Percentiles rank a stretch among this genome's conserved stretches.
Evolutionary conservation across 345 rosid species (phyloP).

Genomic region (Corchorus capsularis): DNA sequence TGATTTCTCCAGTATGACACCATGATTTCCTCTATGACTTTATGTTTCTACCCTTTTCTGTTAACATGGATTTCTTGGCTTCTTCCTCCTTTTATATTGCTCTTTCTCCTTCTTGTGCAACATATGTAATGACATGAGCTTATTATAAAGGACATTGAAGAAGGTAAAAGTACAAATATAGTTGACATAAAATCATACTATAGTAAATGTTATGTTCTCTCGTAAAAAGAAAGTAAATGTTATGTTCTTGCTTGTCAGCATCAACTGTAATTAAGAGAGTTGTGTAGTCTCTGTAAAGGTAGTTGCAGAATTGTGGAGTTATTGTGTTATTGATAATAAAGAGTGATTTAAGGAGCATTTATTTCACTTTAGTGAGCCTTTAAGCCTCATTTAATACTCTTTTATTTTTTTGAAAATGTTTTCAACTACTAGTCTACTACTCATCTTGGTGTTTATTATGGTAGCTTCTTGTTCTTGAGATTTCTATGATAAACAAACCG

Average conservation of each 20-base stretch:
- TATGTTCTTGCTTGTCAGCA: neutral
- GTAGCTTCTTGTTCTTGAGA: neutral
- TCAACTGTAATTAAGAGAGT: neutral
- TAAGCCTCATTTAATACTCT: neutral
- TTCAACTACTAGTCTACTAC: neutral
- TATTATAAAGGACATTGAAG: neutral
- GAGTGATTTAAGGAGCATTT: slow-evolving; percentile 6
- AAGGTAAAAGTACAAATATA: neutral
- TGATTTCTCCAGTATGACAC: neutral
- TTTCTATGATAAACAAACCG: neutral
- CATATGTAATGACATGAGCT: neutral
- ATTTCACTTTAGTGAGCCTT: neutral
- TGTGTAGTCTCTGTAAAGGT: neutral
- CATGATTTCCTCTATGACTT: neutral
- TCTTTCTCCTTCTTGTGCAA: neutral
- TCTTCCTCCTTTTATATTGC: neutral
- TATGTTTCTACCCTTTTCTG: neutral
- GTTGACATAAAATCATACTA: neutral
- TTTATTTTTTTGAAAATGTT: neutral
- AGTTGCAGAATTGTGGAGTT: neutral
- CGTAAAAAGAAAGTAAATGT: too few species aligned
- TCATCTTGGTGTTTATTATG: neutral
- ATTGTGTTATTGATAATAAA: neutral
- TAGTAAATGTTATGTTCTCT: neutral
- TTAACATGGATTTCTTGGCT: neutral